Evolutionary conservation across 2,329 filamentous ascomycete species (phyloP).

Genomic region (Coleophoma cylindrospora): DNA sequence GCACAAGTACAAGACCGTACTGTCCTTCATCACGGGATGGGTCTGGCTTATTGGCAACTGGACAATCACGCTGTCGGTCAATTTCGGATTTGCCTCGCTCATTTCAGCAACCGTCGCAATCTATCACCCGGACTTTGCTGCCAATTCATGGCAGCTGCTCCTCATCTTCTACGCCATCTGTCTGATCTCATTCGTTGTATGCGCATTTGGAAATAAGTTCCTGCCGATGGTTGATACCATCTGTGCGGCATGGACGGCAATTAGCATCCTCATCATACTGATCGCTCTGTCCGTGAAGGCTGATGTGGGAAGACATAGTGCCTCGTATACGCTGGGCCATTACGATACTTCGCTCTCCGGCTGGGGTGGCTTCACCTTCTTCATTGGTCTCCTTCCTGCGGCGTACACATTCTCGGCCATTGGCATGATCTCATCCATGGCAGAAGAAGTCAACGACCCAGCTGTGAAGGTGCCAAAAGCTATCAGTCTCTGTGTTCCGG

Average conservation of each 20-base stretch:
- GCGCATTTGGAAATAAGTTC: slow-evolving; percentile 61
- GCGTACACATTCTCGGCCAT: slow-evolving; percentile 55
- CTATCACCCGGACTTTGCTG: slow-evolving; percentile 46
- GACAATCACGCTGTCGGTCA: slow-evolving; percentile 77
- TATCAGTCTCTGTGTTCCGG: slow-evolving; percentile 40
- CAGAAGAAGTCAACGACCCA: slow-evolving; percentile 51
- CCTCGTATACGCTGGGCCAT: slow-evolving; percentile 46
- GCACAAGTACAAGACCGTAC: slow-evolving; percentile 51
- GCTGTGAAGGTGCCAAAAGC: slow-evolving; percentile 41
- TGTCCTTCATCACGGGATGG: slow-evolving; percentile 72
- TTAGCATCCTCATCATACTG: slow-evolving; percentile 52
- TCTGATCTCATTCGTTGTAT: slow-evolving; percentile 59
- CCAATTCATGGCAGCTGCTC: slow-evolving; percentile 60
- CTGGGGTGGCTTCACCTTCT: slow-evolving; percentile 56
- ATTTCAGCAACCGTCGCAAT: slow-evolving; percentile 46
- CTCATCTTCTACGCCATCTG: slow-evolving; percentile 68
- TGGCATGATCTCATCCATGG: slow-evolving; percentile 59
- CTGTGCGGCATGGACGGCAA: slow-evolving; percentile 48
- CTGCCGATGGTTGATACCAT: slow-evolving; percentile 58
- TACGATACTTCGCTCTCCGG: slow-evolving; percentile 52
- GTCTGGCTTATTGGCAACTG: slow-evolving; percentile 75
- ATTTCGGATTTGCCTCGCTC: slow-evolving; percentile 62
- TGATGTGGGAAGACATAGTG: slow-evolving; percentile 45
- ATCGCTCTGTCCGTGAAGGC: slow-evolving; percentile 50
- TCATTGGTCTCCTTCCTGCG: slow-evolving; percentile 55